Percentiles rank a stretch among this genome's conserved stretches.
These are phyloP conservation scores for Microbotryum violaceum DNA, from an alignment of 1,284 basidiomycete genomes.

Conservation along the genomic window DNA sequence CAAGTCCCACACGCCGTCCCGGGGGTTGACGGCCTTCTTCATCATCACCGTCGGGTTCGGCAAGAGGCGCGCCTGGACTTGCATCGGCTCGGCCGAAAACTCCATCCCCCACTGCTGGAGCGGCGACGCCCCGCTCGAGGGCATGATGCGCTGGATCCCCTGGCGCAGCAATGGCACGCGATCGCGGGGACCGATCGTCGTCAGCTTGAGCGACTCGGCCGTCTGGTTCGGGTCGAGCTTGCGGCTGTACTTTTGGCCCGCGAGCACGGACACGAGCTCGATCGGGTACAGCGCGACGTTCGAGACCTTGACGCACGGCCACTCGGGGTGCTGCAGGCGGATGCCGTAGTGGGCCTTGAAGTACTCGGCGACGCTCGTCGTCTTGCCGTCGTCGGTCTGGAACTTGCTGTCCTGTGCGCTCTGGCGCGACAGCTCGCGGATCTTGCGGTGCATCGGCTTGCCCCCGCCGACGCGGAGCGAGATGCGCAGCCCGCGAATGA, in stretches of 20 bases:
- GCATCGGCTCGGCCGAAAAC: not conserved
- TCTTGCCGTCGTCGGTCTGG: conserved; percentile 3
- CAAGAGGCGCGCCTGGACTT: conserved; percentile 10
- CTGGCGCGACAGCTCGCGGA: not conserved
- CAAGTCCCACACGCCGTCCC: conserved; percentile 6
- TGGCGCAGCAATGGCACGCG: conserved; percentile 1
- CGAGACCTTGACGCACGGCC: conserved; percentile 15
- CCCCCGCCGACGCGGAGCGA: not conserved
- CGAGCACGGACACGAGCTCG: conserved; percentile 9
- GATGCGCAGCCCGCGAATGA: conserved; percentile 9
- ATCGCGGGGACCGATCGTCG: conserved; percentile 16
- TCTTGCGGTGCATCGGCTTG: conserved; percentile 11
- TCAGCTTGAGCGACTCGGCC: conserved; percentile 13
- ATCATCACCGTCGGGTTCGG: conserved; percentile 6
- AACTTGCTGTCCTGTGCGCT: conserved; percentile 1
- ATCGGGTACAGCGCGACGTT: conserved; percentile 15
- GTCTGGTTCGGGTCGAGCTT: conserved; percentile 16
- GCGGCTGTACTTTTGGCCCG: conserved; percentile 9
- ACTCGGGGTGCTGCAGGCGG: conserved; percentile 8
- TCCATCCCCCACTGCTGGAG: conserved; percentile 7
- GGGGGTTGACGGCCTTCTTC: not conserved
- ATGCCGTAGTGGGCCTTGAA: conserved; percentile 7
- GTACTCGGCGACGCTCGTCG: conserved; percentile 10
- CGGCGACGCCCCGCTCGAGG: not conserved
- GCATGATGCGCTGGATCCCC: conserved; percentile 8